phyloP scores from a whole-genome alignment of 139 green algal species.

The Medakamo hakoo region DNA sequence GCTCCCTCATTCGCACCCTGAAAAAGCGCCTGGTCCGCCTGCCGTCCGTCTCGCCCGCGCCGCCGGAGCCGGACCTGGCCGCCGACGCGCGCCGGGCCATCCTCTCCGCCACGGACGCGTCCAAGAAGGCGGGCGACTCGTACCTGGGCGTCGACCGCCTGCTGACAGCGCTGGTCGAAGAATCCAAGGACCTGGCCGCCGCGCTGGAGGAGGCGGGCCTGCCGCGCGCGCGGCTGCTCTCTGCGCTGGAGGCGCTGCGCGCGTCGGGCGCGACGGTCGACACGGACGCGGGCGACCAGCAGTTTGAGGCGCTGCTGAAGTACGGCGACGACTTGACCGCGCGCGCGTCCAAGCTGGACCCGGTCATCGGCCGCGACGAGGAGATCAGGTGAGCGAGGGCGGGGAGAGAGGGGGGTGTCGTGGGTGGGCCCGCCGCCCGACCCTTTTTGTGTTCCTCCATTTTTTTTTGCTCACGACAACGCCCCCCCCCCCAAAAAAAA shows the following conservation, averaged over 20 bases:
- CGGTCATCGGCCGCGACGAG: slow-evolving; percentile 64
- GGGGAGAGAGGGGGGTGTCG: no score
- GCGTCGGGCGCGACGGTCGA: slow-evolving; percentile 25
- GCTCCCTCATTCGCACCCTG: slow-evolving; percentile 29
- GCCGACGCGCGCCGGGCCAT: slow-evolving; percentile 29
- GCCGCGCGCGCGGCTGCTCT: slow-evolving; percentile 32
- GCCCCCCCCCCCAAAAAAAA: no score
- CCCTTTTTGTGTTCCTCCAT: no score
- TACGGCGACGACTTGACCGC: slow-evolving; percentile 88
- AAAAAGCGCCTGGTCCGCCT: slow-evolving; percentile 31
- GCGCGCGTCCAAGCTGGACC: slow-evolving; percentile 74
- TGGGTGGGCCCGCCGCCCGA: no score
- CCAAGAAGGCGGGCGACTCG: slow-evolving; percentile 48
- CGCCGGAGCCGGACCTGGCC: slow-evolving; percentile 23
- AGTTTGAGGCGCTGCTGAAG: slow-evolving; percentile 80
- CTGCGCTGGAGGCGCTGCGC: slow-evolving; percentile 48
- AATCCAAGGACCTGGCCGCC: slow-evolving; percentile 20
- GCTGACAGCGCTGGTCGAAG: slow-evolving; percentile 33
- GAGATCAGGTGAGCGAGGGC: slow-evolving; percentile 27
- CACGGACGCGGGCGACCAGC: slow-evolving; percentile 31
- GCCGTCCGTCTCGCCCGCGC: slow-evolving; percentile 38
- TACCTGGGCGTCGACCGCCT: slow-evolving; percentile 63
- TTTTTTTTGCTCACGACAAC: no score
- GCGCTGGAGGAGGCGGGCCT: slow-evolving; percentile 42
- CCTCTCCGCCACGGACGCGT: slow-evolving; percentile 33